These are phyloP conservation scores for Zygotorulaspora mrakii DNA, from an alignment of 1,139 yeast species.

Conservation along the genomic window DNA sequence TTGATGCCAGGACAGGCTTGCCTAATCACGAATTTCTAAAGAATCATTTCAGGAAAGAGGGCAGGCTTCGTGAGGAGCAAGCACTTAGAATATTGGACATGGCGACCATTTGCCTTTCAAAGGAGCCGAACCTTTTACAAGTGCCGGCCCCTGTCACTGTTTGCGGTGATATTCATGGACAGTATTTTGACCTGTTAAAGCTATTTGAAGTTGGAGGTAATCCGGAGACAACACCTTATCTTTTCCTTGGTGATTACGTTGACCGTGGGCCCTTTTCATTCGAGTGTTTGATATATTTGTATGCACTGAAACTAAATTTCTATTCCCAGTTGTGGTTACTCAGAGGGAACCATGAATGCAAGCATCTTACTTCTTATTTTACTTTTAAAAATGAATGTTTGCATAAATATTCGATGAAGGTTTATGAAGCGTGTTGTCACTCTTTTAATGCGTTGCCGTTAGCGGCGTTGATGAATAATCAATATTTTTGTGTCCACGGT, in stretches of 20 bases:
- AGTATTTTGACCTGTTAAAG: constrained; percentile 84
- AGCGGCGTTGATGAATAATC: constrained; percentile 92
- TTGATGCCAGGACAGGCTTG: constrained; percentile 51
- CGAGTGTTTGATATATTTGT: constrained; percentile 79
- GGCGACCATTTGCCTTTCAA: constrained; percentile 64
- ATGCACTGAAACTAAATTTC: constrained; percentile 74
- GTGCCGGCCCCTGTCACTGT: constrained; percentile 94
- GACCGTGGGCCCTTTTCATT: constrained; percentile 92
- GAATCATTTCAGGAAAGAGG: constrained; percentile 76
- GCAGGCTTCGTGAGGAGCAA: constrained; percentile 70
- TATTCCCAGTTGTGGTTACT: constrained; percentile 77
- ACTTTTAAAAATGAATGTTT: constrained; percentile 89
- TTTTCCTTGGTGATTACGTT: constrained; percentile 92
- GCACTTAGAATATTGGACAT: constrained; percentile 61
- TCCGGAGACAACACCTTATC: constrained; percentile 69
- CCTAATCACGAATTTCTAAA: constrained; percentile 72
- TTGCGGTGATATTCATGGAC: constrained; percentile 97
- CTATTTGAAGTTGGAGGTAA: constrained; percentile 93
- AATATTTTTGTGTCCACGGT: constrained; percentile 95
- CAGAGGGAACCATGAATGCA: constrained; percentile 94
- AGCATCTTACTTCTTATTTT: constrained; percentile 89
- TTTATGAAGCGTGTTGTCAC: constrained; percentile 72
- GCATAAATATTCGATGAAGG: constrained; percentile 66
- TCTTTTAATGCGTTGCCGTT: constrained; percentile 88
- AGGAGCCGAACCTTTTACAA: constrained; percentile 74